A percentile compares a stretch with the other conserved stretches of the same genome.
These are phyloP conservation scores for Dipteronia dyeriana DNA, from an alignment of 345 rosid genomes.

Conservation along the genomic window DNA sequence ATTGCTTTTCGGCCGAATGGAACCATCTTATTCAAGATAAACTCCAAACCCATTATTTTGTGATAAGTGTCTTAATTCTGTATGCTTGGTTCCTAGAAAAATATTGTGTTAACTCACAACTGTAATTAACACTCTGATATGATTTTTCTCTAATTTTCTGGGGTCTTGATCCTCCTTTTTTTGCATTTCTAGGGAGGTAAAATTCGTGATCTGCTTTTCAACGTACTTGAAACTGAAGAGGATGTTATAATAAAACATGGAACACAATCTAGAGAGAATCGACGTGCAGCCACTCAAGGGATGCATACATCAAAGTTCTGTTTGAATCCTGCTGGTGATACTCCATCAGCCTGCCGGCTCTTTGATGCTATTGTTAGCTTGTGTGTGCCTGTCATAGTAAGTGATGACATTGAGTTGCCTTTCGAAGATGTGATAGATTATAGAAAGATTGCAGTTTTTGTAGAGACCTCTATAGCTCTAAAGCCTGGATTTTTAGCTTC, in stretches of 20 bases:
- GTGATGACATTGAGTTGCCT: slow-evolving; percentile 91
- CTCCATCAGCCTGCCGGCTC: slow-evolving; percentile 97
- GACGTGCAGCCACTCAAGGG: slow-evolving; percentile 86
- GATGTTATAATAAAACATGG: slow-evolving; percentile 91
- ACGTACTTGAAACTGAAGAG: slow-evolving; percentile 75
- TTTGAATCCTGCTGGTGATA: slow-evolving; percentile 97
- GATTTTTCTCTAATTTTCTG: slow-evolving; percentile 12
- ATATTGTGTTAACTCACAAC: background rate
- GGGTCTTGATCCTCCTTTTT: background rate
- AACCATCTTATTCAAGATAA: background rate
- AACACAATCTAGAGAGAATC: slow-evolving; percentile 90
- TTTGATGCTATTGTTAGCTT: slow-evolving; percentile 97
- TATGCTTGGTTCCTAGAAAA: background rate
- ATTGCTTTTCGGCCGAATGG: background rate
- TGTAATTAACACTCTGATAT: slow-evolving; percentile 6
- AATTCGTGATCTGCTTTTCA: slow-evolving; percentile 89
- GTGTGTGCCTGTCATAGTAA: slow-evolving; percentile 89
- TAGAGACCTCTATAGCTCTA: slow-evolving; percentile 62
- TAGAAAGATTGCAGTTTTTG: slow-evolving; percentile 76
- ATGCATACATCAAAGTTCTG: slow-evolving; percentile 98
- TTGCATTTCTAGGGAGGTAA: slow-evolving; percentile 72
- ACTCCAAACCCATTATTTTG: background rate
- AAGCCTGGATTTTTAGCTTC: slow-evolving; percentile 67
- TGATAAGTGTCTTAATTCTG: background rate
- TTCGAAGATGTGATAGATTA: slow-evolving; percentile 94